These are phyloP conservation scores for Ophiostoma sp. DNA, from an alignment of 2,329 filamentous ascomycete genomes.

Conservation along the genomic window DNA sequence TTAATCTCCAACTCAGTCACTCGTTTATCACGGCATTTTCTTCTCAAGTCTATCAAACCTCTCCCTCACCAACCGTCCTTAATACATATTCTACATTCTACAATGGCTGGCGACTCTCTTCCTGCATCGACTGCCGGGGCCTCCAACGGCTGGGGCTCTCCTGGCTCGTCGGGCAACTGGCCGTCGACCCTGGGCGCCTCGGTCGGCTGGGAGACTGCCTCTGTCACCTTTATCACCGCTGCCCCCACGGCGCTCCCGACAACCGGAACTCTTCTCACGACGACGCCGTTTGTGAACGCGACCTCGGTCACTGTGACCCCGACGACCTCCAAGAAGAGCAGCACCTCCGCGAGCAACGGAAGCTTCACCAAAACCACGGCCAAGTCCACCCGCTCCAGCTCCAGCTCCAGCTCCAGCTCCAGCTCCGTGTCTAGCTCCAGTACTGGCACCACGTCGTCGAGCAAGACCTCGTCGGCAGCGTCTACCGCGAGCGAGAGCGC, in stretches of 20 bases:
- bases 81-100: background rate
- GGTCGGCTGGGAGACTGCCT: background rate
- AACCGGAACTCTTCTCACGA: background rate
- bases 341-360: background rate
- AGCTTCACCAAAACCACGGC: constrained; percentile 9
- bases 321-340: constrained; percentile 8
- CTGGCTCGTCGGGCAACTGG: background rate
- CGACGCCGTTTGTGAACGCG: constrained; percentile 11
- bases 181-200: background rate
- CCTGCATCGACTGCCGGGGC: background rate
- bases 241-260: background rate
- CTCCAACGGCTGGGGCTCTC: background rate
- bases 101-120: background rate
- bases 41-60: background rate
- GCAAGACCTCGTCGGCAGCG: background rate
- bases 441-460: background rate
- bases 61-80: background rate
- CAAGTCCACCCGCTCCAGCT: constrained; percentile 7
- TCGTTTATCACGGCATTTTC: background rate
- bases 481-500: background rate
- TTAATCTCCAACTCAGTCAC: background rate
- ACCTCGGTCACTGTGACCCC: constrained; percentile 6
- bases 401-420: too few species aligned
- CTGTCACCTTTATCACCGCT: background rate
- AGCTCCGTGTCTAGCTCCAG: background rate